Evolutionary conservation across 305 asterid genomes (phyloP), one percentile per base, ranked within the genome.

Genomic region (Plantago lanceolata): DNA sequence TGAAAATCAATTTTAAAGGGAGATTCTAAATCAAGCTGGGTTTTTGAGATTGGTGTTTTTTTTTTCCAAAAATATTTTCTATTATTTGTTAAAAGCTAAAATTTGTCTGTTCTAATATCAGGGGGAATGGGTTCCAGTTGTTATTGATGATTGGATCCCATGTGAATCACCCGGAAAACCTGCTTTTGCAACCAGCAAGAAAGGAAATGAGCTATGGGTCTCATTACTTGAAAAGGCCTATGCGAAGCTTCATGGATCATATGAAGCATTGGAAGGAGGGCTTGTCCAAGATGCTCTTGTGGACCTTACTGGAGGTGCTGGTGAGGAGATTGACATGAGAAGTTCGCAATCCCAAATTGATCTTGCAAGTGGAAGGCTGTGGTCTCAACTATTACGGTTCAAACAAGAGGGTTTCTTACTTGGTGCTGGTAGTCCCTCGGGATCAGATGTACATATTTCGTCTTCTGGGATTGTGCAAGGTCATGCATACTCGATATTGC

Each of bases 121-220:
- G 97, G 99, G 99, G 53, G 99, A 94, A 72, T 94, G 99, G 99
- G 99, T 94, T 73, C 99, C 99, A 17, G 97, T 94, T 59, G 96
- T 94, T 24, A 95, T 94, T 21, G 97, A 94, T 74, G 97, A 94
- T 79, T 94, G 97, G 99, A 94, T 94, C 80, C 99, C 99, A 29
- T 94, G 97, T 49, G 97, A 94, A 76, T 86, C 96, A 37, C 95
- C 96, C 13, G 96, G 97, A 37, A 94, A 82, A 76, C 97, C 99
- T 49, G 96, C 97, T 63, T 94, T 94, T 80, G 97, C 96, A 65
- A 94, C 97, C 59, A 94, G 99, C 83, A 85, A 77, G 72, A 90
- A 94, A 75, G 88, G 84, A 66, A 94, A 88, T n/a, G 99, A 94
- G 72, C 60, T 94, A 63, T 94, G 99, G 99, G 95, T 94, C 59